Conservation (phyloP, 2,329 filamentous ascomycete genomes). For the Aspergillus udagawae region DNA sequence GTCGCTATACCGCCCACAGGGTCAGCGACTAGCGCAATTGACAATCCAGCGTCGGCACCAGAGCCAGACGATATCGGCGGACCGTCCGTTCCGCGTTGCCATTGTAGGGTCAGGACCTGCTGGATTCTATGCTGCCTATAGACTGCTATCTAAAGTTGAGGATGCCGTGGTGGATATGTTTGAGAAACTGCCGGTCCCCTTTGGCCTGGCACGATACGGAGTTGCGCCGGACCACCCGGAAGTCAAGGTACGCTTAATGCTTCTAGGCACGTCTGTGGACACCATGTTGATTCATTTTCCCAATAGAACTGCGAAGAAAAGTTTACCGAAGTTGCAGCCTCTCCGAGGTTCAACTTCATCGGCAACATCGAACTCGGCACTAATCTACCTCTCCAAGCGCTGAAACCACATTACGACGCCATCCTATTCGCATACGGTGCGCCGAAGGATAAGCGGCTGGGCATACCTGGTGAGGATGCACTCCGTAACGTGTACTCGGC, state of each 20-base stretch:
- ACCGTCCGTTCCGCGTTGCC: conserved; percentile 69
- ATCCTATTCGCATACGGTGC: conserved; percentile 92
- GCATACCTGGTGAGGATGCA: conserved; percentile 70
- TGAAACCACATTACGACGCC: conserved; percentile 84
- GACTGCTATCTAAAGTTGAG: conserved; percentile 71
- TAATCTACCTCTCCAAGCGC: conserved; percentile 60
- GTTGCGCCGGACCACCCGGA: conserved; percentile 98
- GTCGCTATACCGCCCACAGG: conserved; percentile 4
- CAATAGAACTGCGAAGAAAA: conserved; percentile 87
- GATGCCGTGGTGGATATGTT: conserved; percentile 88
- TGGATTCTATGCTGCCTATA: conserved; percentile 90
- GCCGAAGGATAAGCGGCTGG: conserved; percentile 72
- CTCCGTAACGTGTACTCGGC: conserved; percentile 74
- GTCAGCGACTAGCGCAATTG: conserved; percentile 4
- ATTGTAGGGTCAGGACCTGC: conserved; percentile 91
- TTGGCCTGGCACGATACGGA: conserved; percentile 85
- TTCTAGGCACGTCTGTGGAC: not conserved
- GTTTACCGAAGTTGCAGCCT: conserved; percentile 81
- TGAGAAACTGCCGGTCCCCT: conserved; percentile 87
- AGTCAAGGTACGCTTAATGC: conserved; percentile 70
- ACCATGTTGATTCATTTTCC: not conserved
- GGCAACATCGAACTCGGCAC: conserved; percentile 81
- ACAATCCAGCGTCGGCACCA: conserved; percentile 22
- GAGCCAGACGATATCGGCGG: conserved; percentile 29
- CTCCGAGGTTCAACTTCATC: conserved; percentile 80